Evolutionary conservation across 305 asterid species (phyloP).

Genomic region (Fraxinus floribunda): DNA sequence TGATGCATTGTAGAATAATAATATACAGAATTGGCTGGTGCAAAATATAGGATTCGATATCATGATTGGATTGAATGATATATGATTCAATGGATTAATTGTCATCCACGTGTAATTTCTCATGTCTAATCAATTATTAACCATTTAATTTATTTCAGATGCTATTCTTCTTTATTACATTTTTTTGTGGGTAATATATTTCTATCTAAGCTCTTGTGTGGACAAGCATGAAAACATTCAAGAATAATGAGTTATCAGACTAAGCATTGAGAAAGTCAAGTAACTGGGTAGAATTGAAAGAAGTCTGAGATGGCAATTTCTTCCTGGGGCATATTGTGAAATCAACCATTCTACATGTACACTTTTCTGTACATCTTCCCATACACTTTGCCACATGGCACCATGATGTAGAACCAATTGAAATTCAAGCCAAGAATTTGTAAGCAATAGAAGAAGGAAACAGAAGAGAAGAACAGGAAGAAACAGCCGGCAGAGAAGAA

Average conservation of each 20-base stretch:
- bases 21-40: background rate
- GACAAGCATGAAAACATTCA: background rate
- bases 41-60: background rate
- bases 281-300: background rate
- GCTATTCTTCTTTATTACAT: background rate
- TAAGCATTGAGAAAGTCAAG: background rate
- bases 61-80: background rate
- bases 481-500: no score
- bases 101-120: background rate
- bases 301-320: background rate
- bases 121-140: background rate
- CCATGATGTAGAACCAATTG: no score
- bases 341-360: background rate
- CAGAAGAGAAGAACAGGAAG: no score
- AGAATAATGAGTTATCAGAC: background rate
- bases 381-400: background rate
- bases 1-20: background rate
- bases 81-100: background rate
- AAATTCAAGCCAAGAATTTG: no score
- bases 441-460: no score
- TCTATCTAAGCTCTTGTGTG: background rate
- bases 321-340: background rate
- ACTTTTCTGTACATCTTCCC: no score
- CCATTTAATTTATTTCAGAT: background rate
- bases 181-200: background rate